These are phyloP conservation scores for Fistulifera pelliculosa DNA, from an alignment of 108 stramenopile genomes.

Conservation along the genomic window DNA sequence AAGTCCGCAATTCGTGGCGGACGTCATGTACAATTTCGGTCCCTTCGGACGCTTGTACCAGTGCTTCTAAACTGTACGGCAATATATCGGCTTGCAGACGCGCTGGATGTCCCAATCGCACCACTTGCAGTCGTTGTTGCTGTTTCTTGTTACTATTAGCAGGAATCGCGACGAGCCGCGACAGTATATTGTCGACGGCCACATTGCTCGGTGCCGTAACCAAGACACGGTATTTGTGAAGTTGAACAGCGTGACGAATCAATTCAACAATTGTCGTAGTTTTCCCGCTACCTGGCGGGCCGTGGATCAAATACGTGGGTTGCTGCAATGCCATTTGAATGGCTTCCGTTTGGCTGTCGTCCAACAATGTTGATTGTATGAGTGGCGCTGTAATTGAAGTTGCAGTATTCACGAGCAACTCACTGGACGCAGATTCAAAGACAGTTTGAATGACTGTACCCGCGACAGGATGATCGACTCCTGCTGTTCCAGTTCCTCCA, in stretches of 20 bases:
- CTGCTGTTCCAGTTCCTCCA: constrained; percentile 59
- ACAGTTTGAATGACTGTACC: constrained; percentile 53
- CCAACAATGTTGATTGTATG: constrained; percentile 25
- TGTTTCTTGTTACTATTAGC: constrained; percentile 1
- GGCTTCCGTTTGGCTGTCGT: constrained; percentile 68
- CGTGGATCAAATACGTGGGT: constrained; percentile 67
- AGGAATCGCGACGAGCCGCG: constrained; percentile 52
- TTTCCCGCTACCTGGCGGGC: constrained; percentile 79
- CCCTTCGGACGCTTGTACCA: constrained; percentile 85
- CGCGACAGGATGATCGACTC: constrained; percentile 54
- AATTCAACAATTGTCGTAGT: constrained; percentile 85
- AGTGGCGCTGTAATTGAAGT: not conserved
- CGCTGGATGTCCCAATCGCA: constrained; percentile 94
- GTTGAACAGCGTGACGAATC: constrained; percentile 74
- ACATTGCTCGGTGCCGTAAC: constrained; percentile 98
- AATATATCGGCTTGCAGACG: constrained; percentile 70
- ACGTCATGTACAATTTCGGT: constrained; percentile 91
- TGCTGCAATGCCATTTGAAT: constrained; percentile 59
- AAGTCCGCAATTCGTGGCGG: constrained; percentile 65
- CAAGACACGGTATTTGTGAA: constrained; percentile 65
- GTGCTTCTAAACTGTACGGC: constrained; percentile 85
- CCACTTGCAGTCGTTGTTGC: constrained; percentile 44
- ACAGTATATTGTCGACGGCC: constrained; percentile 95
- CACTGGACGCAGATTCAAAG: constrained; percentile 27
- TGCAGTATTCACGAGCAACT: not conserved